phyloP scores from a whole-genome alignment of 2,329 filamentous ascomycete genomes.

The Sarocladium oryzae region DNA sequence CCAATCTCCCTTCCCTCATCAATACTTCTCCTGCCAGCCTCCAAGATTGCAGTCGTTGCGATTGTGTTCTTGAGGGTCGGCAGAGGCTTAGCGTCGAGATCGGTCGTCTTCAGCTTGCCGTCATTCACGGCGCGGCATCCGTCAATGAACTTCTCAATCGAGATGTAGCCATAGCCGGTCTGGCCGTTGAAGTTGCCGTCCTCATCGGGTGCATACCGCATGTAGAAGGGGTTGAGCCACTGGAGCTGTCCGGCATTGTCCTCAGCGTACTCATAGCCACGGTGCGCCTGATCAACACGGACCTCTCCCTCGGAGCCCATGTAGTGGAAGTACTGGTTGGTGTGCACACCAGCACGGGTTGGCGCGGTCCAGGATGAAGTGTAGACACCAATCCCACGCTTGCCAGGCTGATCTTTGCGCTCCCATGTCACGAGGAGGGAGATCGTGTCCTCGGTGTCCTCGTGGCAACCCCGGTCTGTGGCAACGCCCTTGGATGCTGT shows the following conservation, averaged over 20 bases:
- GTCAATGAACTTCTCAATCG: constrained; percentile 93
- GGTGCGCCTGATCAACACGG: constrained; percentile 85
- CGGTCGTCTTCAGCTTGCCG: constrained; percentile 62
- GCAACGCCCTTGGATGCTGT: constrained; percentile 75
- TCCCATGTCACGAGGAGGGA: constrained; percentile 85
- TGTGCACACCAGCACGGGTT: constrained; percentile 88
- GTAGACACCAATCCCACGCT: constrained; percentile 80
- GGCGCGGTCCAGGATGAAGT: constrained; percentile 94
- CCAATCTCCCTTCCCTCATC: constrained; percentile 75
- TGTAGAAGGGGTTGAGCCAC: constrained; percentile 95
- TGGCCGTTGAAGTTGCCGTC: constrained; percentile 92
- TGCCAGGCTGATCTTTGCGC: constrained; percentile 60
- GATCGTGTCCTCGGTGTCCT: constrained; percentile 87
- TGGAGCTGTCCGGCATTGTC: constrained; percentile 63
- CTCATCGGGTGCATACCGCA: constrained; percentile 90
- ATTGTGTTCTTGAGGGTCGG: constrained; percentile 86
- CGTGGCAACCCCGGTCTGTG: constrained; percentile 68
- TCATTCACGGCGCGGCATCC: constrained; percentile 74
- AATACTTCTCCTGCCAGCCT: constrained; percentile 77
- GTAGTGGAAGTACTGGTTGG: constrained; percentile 96
- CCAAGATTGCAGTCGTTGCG: constrained; percentile 83
- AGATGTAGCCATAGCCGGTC: constrained; percentile 87
- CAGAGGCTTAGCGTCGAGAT: constrained; percentile 72
- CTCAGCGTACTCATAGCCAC: constrained; percentile 90
- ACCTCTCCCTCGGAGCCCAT: constrained; percentile 80